Evolutionary conservation across 306 rosid genomes (phyloP).

Genomic region (cucumber (Cucumis sativus)): Cucumber_9930_V3 NC_026660.2:392501-393000

Average conservation of each 20-base stretch:
- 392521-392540: not conserved
- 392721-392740: not conserved
- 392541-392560: not conserved
- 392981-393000: not conserved
- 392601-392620: conserved; percentile 97
- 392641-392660: conserved; percentile 96
- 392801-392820: conserved; percentile 96
- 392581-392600: not conserved
- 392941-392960: conserved; percentile 6
- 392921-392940: conserved; percentile 87
- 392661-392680: conserved; percentile 91
- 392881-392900: conserved; percentile 96
- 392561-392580: not conserved
- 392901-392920: conserved; percentile 91
- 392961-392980: not conserved
- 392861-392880: conserved; percentile 99
- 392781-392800: conserved; percentile 71
- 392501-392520: not conserved
- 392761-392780: not conserved
- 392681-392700: conserved; percentile 99
- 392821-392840: conserved; percentile 96
- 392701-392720: conserved; percentile 18
- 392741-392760: not conserved
- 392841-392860: conserved; percentile 94
- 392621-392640: conserved; percentile 91